Base-by-base conservation (phyloP, 495 filamentous ascomycete species). In the Xylona heveae region DNA sequence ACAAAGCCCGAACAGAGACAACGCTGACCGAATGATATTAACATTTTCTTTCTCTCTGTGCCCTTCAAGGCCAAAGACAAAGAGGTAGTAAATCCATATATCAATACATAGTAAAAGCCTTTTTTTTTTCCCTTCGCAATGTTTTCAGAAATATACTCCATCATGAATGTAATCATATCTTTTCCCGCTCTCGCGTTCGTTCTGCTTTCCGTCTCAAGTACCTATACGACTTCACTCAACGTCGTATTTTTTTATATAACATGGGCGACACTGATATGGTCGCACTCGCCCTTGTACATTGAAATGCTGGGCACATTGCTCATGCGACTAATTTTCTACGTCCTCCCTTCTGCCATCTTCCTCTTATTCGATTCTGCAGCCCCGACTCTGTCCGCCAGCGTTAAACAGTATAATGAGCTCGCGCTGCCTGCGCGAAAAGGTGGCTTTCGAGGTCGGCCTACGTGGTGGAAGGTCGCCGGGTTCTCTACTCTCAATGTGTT, bases 161-260 rank as follows among this genome's bases (percentile, higher is more conserved):
- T 7, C 23, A 25, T 25, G 23, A 13, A 25, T 25, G 13, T 13
- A 7, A 7, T 25, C 8, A 8, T 25, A 8, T 25, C 23, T 8
- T 7, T 25, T 13, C 23, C 23, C 13, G 23, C 13, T 25, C 23
- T 25, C 23, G 7, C 23, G 7, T 25, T 8, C 23, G 7, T 25
- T 13, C 23, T 25, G 8, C 8, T 64, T 18, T 59, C 57, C n/a
- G 66, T n/a, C n/a, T n/a, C n/a, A n/a, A n/a, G n/a, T n/a, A n/a
- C 66, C 6, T 83, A 73, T 53, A 72, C 70, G 28, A 83, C 81
- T 2, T 79, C 68, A 8, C 55, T 92, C 36, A 93, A 91, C 46
- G 45, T 91, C 12, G 47, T 91, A 29, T 85, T 91, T 55, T 92
- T 94, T 55, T 85, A 81, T 49, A 68, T 72, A 50, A 85, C 78